Percentiles rank a stretch among this genome's conserved stretches.
phyloP scores from a whole-genome alignment of 1,139 yeast species.

The Chernovozyma sophiae-reginae region DNA sequence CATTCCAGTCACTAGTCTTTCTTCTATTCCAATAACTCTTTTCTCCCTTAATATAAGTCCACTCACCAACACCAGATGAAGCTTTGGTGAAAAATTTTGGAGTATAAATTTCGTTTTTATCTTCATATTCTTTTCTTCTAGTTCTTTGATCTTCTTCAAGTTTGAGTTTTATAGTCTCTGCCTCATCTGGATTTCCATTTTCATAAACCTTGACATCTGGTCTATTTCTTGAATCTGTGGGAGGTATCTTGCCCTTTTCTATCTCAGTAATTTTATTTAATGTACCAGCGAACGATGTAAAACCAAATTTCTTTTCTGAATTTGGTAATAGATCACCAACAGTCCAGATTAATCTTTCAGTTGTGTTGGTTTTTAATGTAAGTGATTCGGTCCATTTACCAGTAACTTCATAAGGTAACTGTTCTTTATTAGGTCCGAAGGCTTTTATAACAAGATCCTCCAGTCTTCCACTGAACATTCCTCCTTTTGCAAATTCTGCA shows the following conservation, averaged over 20 bases:
- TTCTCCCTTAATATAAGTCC: conserved; percentile 59
- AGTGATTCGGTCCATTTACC: conserved; percentile 81
- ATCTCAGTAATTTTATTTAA: conserved; percentile 73
- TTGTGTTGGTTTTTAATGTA: conserved; percentile 35
- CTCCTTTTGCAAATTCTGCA: conserved; percentile 64
- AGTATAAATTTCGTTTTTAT: conserved; percentile 35
- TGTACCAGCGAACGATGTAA: conserved; percentile 75
- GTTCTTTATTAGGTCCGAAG: conserved; percentile 33
- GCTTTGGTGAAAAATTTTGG: conserved; percentile 63
- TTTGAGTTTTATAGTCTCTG: conserved; percentile 62
- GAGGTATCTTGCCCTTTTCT: conserved; percentile 63
- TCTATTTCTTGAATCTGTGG: conserved; percentile 84
- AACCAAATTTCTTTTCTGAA: conserved; percentile 69
- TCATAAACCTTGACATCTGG: conserved; percentile 82
- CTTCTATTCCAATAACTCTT: conserved; percentile 81
- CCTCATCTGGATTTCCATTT: conserved; percentile 59
- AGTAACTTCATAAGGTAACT: conserved; percentile 39
- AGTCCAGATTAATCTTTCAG: conserved; percentile 57
- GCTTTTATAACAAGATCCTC: conserved; percentile 69
- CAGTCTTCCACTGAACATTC: conserved; percentile 84
- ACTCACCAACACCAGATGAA: conserved; percentile 44
- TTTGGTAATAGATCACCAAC: conserved; percentile 62
- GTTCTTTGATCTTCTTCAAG: conserved; percentile 80
- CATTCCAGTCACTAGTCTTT: conserved; percentile 56
- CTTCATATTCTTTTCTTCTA: conserved; percentile 61